Conservation (phyloP, 2,329 filamentous ascomycete genomes). For the Penicillium concentricum region DNA sequence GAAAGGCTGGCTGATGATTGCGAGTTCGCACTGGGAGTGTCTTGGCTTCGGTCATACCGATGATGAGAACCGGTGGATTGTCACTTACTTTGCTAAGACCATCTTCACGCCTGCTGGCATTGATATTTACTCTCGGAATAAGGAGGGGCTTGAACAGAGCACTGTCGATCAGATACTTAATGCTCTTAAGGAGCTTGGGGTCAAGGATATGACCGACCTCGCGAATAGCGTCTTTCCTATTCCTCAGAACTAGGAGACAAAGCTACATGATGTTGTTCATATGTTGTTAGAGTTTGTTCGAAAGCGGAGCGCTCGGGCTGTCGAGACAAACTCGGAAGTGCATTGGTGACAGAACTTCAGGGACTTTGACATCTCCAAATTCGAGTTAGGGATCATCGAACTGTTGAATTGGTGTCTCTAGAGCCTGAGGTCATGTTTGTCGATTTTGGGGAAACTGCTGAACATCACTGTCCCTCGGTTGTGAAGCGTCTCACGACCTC, state of each 20-base stretch:
- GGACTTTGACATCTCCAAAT: not conserved
- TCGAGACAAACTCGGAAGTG: not conserved
- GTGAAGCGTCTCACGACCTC: fast-evolving
- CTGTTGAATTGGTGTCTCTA: not conserved
- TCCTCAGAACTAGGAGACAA: conserved; percentile 2
- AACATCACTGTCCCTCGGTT: too few species aligned
- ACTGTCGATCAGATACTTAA: conserved; percentile 12
- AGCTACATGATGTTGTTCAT: not conserved
- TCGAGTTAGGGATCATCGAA: not conserved
- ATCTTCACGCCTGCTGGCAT: conserved; percentile 79
- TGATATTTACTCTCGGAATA: conserved; percentile 68
- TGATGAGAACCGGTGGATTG: conserved; percentile 61
- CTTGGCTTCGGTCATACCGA: conserved; percentile 19
- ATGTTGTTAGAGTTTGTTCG: too few species aligned
- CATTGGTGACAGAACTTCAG: not conserved
- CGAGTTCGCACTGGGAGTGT: conserved; percentile 72
- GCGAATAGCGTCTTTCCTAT: conserved; percentile 14
- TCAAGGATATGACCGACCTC: conserved; percentile 10
- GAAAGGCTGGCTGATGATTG: conserved; percentile 70
- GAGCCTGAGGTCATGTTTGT: not conserved
- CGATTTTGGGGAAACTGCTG: not conserved
- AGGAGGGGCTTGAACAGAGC: conserved; percentile 4
- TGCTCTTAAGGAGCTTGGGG: conserved; percentile 7
- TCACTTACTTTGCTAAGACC: conserved; percentile 82
- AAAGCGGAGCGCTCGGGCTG: not conserved